Base-by-base conservation (phyloP, 1,284 basidiomycete species). In the Ganoderma lingzhi region DNA sequence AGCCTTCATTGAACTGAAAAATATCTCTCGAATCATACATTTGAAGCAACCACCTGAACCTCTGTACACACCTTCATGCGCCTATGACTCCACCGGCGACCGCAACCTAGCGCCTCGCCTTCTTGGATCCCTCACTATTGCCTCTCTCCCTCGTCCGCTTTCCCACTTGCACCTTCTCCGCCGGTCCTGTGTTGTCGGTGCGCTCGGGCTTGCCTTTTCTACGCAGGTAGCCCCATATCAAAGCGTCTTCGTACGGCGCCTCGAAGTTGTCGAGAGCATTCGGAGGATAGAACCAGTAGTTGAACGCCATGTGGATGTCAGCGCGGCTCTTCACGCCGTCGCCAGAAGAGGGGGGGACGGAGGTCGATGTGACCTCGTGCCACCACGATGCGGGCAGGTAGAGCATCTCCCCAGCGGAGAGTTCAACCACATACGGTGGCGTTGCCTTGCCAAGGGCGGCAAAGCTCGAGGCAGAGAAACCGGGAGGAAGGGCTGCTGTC, bases 271-370 rank as follows among this genome's bases (percentile, higher is more conserved):
- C 76, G 41, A 76, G 71, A n/a, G 74, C 71, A 53, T 77, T 75
- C 12, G 79, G 79, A 12, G 79, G 79, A 55, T 80, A 80, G 73
- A 80, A 80, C 79, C 79, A 80, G 69, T 80, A 80, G 71, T 80
- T 80, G 73, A 80, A 78, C 42, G 79, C 79, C 79, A 80, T 80
- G 58, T 80, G 79, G 28, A 80, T 71, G 62, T 71, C 74, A 23
- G 59, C n/a, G n/a, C 67, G 56, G 37, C 67, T 66, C 41, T 64
- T 68, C 39, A 66, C 67, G 32, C 44, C 64, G 10, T 63, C 65
- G 37, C 37, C 58, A 60, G 58, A 37, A 39, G 59, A 61, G 37
- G 59, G 6, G 17, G 32, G 61, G 9, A 68, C 45, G 14, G 79
- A 78, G 5, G 76, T 76, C 23, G 79, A 80, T 8, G 79, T 80